Conservation (phyloP, 2,329 filamentous ascomycete species). For the Fonsecaea monophora region DNA sequence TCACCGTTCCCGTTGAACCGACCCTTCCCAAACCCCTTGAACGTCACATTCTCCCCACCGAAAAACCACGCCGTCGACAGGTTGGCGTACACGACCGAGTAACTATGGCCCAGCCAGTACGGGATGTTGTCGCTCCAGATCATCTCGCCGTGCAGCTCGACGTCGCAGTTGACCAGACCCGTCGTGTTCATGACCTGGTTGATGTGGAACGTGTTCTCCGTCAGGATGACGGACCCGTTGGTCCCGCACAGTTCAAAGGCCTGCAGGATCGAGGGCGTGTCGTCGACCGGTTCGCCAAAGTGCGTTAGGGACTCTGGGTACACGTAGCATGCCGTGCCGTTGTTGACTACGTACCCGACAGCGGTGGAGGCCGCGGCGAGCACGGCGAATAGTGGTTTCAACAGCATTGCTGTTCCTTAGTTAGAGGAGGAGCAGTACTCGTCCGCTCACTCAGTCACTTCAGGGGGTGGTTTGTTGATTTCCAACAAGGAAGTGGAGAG, state of each 20-base stretch:
- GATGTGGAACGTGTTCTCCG: slow-evolving; percentile 50
- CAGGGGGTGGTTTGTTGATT: not conserved
- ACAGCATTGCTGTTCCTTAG: not conserved
- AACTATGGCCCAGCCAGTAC: slow-evolving; percentile 71
- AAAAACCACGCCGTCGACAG: slow-evolving; percentile 71
- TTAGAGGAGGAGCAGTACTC: too few species aligned
- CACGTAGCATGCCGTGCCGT: slow-evolving; percentile 20
- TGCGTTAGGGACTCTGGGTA: slow-evolving; percentile 26
- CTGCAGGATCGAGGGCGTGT: slow-evolving; percentile 59
- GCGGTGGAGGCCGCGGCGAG: slow-evolving; percentile 1
- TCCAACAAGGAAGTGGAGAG: not conserved
- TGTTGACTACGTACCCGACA: slow-evolving; percentile 23
- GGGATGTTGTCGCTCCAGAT: slow-evolving; percentile 70
- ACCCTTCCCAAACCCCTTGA: slow-evolving; percentile 66
- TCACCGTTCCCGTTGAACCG: slow-evolving; percentile 66
- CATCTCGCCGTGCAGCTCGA: slow-evolving; percentile 65
- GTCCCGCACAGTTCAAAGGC: slow-evolving; percentile 67
- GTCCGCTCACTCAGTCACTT: too few species aligned
- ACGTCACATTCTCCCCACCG: slow-evolving; percentile 69
- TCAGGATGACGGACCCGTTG: slow-evolving; percentile 67
- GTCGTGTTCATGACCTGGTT: slow-evolving; percentile 32
- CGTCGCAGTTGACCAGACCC: slow-evolving; percentile 24
- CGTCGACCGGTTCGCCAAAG: slow-evolving; percentile 47
- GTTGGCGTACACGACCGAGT: slow-evolving; percentile 71
- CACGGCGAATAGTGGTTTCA: not conserved